Evolutionary conservation across 139 green algal species (phyloP).

Genomic region (Chlorella sp.): DNA sequence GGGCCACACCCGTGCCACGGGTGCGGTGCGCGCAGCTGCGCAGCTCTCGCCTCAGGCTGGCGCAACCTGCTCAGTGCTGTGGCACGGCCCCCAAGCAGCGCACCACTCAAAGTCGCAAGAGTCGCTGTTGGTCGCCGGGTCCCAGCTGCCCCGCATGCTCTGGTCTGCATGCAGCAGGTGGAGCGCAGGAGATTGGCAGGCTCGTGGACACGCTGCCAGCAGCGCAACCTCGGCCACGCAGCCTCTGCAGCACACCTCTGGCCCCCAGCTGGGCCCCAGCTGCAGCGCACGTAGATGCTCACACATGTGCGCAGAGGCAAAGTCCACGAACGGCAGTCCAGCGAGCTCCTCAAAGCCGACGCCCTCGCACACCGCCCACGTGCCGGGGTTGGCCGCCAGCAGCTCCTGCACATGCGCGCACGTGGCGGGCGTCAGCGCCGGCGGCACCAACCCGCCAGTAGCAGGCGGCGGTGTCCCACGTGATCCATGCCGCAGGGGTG

Average conservation of each 20-base stretch:
- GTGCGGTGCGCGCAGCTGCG: neutral
- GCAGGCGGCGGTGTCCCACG: no score
- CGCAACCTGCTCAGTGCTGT: neutral
- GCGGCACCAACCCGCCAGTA: no score
- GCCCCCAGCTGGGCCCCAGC: no score
- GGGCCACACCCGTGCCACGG: neutral
- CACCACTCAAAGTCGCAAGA: neutral
- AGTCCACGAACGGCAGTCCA: neutral
- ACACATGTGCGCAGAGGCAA: neutral
- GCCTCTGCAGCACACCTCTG: no score
- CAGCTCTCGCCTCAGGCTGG: neutral
- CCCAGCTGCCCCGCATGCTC: neutral
- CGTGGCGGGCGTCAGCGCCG: no score
- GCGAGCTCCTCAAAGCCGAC: neutral
- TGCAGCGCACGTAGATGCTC: no score
- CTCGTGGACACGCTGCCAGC: no score
- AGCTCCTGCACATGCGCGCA: neutral
- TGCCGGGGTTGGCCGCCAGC: neutral
- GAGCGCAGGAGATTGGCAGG: no score
- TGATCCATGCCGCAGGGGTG: no score
- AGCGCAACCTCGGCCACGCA: no score
- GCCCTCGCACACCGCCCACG: neutral
- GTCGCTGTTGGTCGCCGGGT: neutral
- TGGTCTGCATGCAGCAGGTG: no score
- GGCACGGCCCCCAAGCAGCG: neutral